Percentiles rank a stretch among this genome's conserved stretches.
These are phyloP conservation scores for Toxoplasma gondii DNA, from an alignment of 169 alveolate species.

Conservation along the genomic window DNA sequence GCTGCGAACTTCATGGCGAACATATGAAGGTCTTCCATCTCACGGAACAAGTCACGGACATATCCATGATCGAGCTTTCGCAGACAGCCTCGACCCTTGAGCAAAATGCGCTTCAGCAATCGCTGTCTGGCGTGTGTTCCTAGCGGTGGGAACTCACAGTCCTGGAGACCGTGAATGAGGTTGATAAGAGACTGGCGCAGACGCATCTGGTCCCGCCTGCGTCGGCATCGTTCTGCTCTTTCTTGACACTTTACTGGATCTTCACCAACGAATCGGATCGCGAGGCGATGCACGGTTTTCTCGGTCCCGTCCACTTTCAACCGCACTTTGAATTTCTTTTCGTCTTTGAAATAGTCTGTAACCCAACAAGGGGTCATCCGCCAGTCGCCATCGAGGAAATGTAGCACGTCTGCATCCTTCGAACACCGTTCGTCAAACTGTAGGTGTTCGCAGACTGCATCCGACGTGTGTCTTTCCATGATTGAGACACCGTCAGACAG, in stretches of 20 bases:
- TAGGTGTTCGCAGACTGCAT: not conserved
- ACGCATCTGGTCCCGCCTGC: not conserved
- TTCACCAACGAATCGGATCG: not conserved
- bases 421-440: not conserved
- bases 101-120: not conserved
- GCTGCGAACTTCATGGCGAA: slow-evolving; percentile 26
- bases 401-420: slow-evolving; percentile 8
- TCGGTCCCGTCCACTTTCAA: not conserved
- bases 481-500: not conserved
- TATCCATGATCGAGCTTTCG: not conserved
- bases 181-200: slow-evolving; percentile 35
- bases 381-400: slow-evolving; percentile 9
- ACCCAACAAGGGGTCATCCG: slow-evolving; percentile 12
- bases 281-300: not conserved
- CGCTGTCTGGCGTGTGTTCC: not conserved
- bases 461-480: not conserved
- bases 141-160: not conserved
- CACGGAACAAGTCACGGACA: not conserved
- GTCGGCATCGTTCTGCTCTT: not conserved
- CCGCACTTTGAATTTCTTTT: not conserved
- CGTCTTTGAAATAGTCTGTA: not conserved
- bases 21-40: slow-evolving; percentile 4
- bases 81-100: not conserved
- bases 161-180: not conserved
- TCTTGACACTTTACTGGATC: not conserved